Evolutionary conservation across 2,329 filamentous ascomycete species (phyloP), one percentile per base, ranked within the genome.

Genomic region (Sclerotinia borealis): DNA sequence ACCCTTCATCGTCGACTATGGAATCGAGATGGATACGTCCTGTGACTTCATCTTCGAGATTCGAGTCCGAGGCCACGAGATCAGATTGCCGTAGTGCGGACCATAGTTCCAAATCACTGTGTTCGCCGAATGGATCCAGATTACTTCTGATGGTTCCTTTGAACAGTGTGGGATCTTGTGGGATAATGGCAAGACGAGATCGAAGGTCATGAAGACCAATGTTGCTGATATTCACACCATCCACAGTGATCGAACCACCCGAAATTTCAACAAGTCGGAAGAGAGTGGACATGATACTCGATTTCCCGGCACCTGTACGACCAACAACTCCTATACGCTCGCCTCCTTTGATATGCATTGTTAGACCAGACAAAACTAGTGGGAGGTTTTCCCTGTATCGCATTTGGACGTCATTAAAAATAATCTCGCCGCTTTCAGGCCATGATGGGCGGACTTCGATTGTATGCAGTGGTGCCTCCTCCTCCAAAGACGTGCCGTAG

Each of bases 1-100:
- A 83, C 0, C 95, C 95, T 77, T 97, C 93, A 74, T 98, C 95
- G 70, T 97, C 92, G 2, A 98, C 93, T 2, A 85, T 73, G 19
- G 84, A 89, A 76, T 98, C 93, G 27, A 99, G 87, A 68, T 92
- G 87, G 65, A 96, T 89, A 63, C 90, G 86, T 11, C 76, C 76
- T n/a, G 77, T 74, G 64, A 78, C 76, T 60, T 74, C 73, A 49
- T 74, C 69, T 27, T 75, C 74, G 9, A 68, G 61, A 9, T 49
- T 65, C 39, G 67, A 69, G 11, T 85, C 81, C 2, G 76, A 76
- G 3, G 82, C 76, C 2, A 92, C 84, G 2, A 95, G 81, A 75
- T 92, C 89, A 2, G 90, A 88, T 72, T 93, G 89, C 2, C 89
- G 86, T 1, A 95, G 80, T 1, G 89, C 89, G 0, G 84, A 85